phyloP scores from a whole-genome alignment of 768 basidiomycete species.

The Rhodosporidiobolus odoratus region DNA sequence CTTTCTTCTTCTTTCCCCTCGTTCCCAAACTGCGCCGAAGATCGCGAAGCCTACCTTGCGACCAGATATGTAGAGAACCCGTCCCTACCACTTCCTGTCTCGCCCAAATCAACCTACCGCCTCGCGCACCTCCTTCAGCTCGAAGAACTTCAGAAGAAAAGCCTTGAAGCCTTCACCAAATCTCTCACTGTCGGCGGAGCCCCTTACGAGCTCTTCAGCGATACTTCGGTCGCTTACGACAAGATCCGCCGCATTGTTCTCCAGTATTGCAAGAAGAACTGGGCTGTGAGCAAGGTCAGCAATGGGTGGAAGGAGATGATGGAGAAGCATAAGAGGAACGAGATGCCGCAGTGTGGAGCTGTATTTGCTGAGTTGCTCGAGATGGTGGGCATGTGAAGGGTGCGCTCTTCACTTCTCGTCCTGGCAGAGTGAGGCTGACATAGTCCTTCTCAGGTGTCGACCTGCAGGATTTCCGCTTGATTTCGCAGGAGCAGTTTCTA shows the following conservation, averaged over 20 bases:
- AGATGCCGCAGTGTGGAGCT: neutral
- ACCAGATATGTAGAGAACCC: neutral
- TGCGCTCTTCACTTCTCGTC: neutral
- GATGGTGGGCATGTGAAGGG: neutral
- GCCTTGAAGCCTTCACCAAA: neutral
- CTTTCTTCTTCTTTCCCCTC: neutral
- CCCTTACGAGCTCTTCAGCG: neutral
- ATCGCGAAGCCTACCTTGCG: neutral
- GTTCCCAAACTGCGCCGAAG: neutral
- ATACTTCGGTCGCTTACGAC: too few species aligned
- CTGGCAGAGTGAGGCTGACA: neutral
- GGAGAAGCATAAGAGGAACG: neutral
- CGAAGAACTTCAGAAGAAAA: neutral
- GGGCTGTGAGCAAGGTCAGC: too few species aligned
- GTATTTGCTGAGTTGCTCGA: neutral
- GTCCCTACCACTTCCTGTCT: neutral
- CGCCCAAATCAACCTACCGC: neutral
- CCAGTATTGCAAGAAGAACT: neutral
- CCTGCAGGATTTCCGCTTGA: neutral
- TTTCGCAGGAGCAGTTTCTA: too few species aligned
- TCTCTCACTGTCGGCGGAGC: neutral
- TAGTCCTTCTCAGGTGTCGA: neutral
- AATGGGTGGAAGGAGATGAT: too few species aligned
- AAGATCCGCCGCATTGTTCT: too few species aligned
- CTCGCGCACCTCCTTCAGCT: neutral